These are phyloP conservation scores for Fusarium solani-melongenae DNA, from an alignment of 2,329 filamentous ascomycete genomes.

Conservation along the genomic window DNA sequence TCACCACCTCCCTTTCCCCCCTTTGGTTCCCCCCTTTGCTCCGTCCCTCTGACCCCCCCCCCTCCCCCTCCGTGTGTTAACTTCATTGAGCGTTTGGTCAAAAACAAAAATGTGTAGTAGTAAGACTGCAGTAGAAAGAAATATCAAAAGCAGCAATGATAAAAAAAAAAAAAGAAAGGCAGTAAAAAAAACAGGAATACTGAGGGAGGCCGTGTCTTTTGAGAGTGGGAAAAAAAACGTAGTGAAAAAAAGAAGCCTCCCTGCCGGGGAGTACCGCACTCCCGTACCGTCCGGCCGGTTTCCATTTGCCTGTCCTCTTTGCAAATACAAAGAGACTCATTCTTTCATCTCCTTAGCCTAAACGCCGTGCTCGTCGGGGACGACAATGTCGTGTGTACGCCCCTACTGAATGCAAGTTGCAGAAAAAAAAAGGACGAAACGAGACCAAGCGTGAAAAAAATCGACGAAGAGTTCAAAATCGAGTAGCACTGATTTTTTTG, in stretches of 20 bases:
- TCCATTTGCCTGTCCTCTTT: constrained; percentile 27
- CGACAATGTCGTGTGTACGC: constrained; percentile 34
- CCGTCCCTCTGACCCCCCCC: background rate
- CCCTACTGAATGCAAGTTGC: constrained; percentile 39
- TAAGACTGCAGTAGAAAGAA: constrained; percentile 18
- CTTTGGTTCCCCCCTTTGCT: background rate
- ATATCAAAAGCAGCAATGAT: constrained; percentile 10
- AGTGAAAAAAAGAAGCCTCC: constrained; percentile 18
- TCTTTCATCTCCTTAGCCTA: constrained; percentile 38
- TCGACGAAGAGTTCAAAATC: constrained; percentile 28
- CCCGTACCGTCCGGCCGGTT: constrained; percentile 26
- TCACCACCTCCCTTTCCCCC: constrained; percentile 4
- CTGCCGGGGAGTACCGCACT: constrained; percentile 23
- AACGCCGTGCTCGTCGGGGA: constrained; percentile 48
- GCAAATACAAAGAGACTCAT: constrained; percentile 23
- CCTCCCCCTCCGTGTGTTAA: background rate
- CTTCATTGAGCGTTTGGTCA: constrained; percentile 8
- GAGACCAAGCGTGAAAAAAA: constrained; percentile 33
- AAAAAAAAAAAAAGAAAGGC: background rate
- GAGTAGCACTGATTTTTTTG: constrained; percentile 32
- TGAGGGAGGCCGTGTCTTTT: constrained; percentile 33
- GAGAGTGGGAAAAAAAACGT: constrained; percentile 15
- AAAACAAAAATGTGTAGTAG: constrained; percentile 17
- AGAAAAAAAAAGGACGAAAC: constrained; percentile 2
- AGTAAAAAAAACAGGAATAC: constrained; percentile 24